Base-by-base conservation (phyloP, 371 early-diverging fungal species). In the Rhizomucor pusillus region DNA sequence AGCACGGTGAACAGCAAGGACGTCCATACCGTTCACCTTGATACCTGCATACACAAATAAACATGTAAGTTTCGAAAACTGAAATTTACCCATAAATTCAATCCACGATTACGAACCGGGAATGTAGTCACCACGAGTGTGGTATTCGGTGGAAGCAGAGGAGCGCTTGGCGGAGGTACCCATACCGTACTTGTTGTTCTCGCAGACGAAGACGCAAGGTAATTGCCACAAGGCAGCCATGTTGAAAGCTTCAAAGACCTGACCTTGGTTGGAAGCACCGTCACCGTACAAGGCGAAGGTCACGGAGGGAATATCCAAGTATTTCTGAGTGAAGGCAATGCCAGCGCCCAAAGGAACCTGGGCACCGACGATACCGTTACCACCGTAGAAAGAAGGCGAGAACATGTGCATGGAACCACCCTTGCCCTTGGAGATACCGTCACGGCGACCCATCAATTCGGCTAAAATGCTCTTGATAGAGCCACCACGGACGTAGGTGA, bases 361-460 rank as follows among this genome's bases (percentile, higher is more conserved):
- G 39, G 99, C 99, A 58, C 99, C 99, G 54, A 99, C 99, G 67
- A 99, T 99, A 63, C 99, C 99, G 86, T 99, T 98, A 57, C 99
- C 99, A 63, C 99, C 99, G 76, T 90, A 98, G 81, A 99, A 99
- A 71, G 90, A 86, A 50, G 83, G 81, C 49, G 93, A 90, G 78
- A 97, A 99, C 90, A 99, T 94, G 87, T 99, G 99, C 99, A 99
- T 99, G 54, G 99, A 99, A 29, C 99, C 99, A 61, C 99, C 99
- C 87, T 98, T 99, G 52, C 99, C 99, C 69, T 87, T 81, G 34
- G 97, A 93, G 63, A 91, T 87, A 66, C 99, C 99, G 55, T 78
- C 90, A 40, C 69, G 62, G 59, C 91, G 88, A 57, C 98, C 95
- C 82, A 90, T 83, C 70, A 93, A 81, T 73, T 97, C 97, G 49